These are phyloP conservation scores for Dothideomycetes sp. DNA, from an alignment of 2,329 filamentous ascomycete species.

Conservation along the genomic window DNA sequence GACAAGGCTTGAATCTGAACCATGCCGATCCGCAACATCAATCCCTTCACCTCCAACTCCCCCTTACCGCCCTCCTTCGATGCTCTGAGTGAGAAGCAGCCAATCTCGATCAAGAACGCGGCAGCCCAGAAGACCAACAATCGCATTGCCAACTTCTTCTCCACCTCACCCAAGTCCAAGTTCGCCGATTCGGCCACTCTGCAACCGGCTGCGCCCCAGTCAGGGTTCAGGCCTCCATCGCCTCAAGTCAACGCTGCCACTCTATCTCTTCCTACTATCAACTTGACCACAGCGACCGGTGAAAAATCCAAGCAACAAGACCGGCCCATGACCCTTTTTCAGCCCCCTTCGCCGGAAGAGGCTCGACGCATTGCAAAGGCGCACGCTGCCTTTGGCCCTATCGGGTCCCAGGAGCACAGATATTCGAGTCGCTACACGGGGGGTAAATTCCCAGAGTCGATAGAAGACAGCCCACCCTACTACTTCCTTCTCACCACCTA, in stretches of 20 bases:
- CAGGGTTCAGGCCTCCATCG: conserved; percentile 52
- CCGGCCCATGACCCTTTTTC: conserved; percentile 69
- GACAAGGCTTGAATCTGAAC: conserved; percentile 24
- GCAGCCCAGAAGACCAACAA: conserved; percentile 12
- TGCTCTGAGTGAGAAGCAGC: conserved; percentile 42
- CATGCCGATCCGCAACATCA: conserved; percentile 54
- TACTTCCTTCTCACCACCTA: conserved; percentile 97
- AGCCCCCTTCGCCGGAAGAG: conserved; percentile 78
- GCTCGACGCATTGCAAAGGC: conserved; percentile 61
- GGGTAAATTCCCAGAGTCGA: conserved; percentile 64
- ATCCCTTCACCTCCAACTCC: conserved; percentile 44
- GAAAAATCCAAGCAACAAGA: conserved; percentile 66
- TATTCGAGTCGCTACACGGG: conserved; percentile 85
- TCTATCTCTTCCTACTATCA: conserved; percentile 78
- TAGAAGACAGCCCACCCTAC: conserved; percentile 93
- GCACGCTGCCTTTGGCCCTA: conserved; percentile 84
- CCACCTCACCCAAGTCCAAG: conserved; percentile 20
- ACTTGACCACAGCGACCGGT: conserved; percentile 72
- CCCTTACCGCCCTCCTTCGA: conserved; percentile 39
- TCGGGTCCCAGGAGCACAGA: conserved; percentile 68
- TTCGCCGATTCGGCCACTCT: conserved; percentile 24
- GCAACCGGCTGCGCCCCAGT: conserved; percentile 36
- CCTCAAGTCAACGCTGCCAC: conserved; percentile 60
- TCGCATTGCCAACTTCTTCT: conserved; percentile 16
- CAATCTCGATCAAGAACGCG: conserved; percentile 18